Evolutionary conservation across 768 basidiomycete genomes (phyloP).

Genomic region (Galerina sulciceps): DNA sequence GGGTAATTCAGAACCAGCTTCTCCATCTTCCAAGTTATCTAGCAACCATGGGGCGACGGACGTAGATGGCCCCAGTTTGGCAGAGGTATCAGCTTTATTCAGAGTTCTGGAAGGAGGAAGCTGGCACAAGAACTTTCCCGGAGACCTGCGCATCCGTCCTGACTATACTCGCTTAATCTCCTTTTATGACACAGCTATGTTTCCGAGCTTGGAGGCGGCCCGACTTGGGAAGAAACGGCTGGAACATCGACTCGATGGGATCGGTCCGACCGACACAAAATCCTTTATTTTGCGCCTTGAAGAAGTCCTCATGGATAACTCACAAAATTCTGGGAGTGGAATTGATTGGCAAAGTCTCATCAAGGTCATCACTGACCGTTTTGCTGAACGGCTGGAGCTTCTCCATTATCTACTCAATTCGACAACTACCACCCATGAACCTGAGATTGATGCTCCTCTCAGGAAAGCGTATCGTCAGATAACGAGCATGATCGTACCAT

Average conservation of each 20-base stretch:
- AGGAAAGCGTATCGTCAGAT: slow-evolving; percentile 31
- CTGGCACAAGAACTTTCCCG: slow-evolving; percentile 48
- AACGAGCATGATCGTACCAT: slow-evolving; percentile 33
- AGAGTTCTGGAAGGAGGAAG: slow-evolving; percentile 37
- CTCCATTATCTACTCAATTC: slow-evolving; percentile 38
- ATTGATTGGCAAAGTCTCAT: slow-evolving; percentile 48
- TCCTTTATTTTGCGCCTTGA: slow-evolving; percentile 30
- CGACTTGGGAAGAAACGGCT: slow-evolving; percentile 35
- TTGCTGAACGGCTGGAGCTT: slow-evolving; percentile 44
- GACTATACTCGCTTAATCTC: slow-evolving; percentile 46
- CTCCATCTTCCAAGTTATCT: not conserved
- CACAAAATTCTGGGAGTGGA: slow-evolving; percentile 25
- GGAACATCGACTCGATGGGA: slow-evolving; percentile 37
- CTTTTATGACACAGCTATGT: slow-evolving; percentile 44
- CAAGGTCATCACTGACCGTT: slow-evolving; percentile 43
- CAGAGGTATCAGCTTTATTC: not conserved
- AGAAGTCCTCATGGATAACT: slow-evolving; percentile 22
- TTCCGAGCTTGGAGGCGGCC: slow-evolving; percentile 36
- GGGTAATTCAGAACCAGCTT: not conserved
- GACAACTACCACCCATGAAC: slow-evolving; percentile 1
- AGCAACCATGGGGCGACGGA: too few relatives aligned
- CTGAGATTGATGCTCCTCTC: not conserved
- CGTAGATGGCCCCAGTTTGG: too few relatives aligned
- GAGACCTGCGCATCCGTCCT: slow-evolving; percentile 44
- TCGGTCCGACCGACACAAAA: slow-evolving; percentile 30